Evolutionary conservation across 129 eudicot species (phyloP).

Genomic region (Calendula officinalis): DNA sequence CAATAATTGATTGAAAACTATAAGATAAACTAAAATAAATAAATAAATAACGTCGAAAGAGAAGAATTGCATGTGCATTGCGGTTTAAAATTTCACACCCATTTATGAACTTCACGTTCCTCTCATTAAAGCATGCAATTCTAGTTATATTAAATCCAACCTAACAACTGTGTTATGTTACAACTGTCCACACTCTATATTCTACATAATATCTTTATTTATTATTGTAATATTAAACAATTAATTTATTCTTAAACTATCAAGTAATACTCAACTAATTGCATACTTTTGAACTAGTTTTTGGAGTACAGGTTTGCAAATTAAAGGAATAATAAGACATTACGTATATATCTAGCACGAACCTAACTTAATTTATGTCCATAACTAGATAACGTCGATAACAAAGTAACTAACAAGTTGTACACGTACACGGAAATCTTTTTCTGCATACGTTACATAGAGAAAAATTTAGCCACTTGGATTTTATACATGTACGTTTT

Average conservation of each 20-base stretch:
- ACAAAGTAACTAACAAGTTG: background rate
- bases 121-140: conserved; percentile 41
- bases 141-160: conserved; percentile 35
- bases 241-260: background rate
- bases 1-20: conserved; percentile 12
- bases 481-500: conserved; percentile 6
- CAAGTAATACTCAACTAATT: too few relatives aligned
- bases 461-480: background rate
- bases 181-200: conserved; percentile 20
- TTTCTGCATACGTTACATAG: background rate
- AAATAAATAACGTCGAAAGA: conserved; percentile 34
- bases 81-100: conserved; percentile 35
- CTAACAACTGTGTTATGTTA: conserved; percentile 31
- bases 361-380: background rate
- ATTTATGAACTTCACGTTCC: conserved; percentile 48
- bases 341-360: too few relatives aligned
- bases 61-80: conserved; percentile 47
- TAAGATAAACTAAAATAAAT: conserved; percentile 18
- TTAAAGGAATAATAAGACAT: too few relatives aligned
- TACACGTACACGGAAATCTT: background rate
- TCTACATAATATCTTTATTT: conserved; percentile 1
- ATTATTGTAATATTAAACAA: background rate
- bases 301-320: too few relatives aligned
- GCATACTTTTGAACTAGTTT: too few relatives aligned
- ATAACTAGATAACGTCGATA: background rate